phyloP scores from a whole-genome alignment of 805 yeast species.

The Lachancea kluyveri region DNA sequence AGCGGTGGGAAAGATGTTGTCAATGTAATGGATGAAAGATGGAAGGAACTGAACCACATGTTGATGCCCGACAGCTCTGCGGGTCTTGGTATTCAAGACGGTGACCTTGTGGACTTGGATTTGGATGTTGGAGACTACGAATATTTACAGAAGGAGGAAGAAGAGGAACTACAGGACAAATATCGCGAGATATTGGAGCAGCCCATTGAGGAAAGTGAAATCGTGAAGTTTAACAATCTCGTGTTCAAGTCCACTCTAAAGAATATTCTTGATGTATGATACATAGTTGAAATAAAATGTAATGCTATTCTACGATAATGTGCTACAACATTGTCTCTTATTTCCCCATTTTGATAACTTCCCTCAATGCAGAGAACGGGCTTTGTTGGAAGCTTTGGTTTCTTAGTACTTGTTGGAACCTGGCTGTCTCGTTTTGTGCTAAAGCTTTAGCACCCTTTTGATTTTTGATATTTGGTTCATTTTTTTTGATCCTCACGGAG shows the following conservation, averaged over 20 bases:
- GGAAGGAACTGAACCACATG: conserved; percentile 39
- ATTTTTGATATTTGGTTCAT: conserved; percentile 50
- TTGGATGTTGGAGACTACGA: conserved; percentile 27
- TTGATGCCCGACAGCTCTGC: conserved; percentile 36
- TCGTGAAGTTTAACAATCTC: conserved; percentile 25
- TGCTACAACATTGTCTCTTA: conserved; percentile 4
- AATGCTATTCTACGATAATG: conserved; percentile 1
- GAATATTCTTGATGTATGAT: conserved; percentile 6
- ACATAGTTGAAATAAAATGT: conserved; percentile 1
- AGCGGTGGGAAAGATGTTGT: conserved; percentile 16
- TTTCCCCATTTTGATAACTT: conserved; percentile 41
- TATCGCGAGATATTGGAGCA: conserved; percentile 23
- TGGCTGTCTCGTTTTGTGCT: conserved; percentile 49
- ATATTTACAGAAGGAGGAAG: conserved; percentile 13
- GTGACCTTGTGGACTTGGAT: conserved; percentile 41
- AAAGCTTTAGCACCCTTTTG: conserved; percentile 48
- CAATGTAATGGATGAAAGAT: conserved; percentile 32
- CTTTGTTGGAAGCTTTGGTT: conserved; percentile 48
- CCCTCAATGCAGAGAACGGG: conserved; percentile 61
- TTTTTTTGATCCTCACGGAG: conserved; percentile 24
- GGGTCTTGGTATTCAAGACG: conserved; percentile 45
- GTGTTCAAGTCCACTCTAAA: conserved; percentile 12
- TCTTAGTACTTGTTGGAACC: conserved; percentile 53
- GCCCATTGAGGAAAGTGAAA: conserved; percentile 17
- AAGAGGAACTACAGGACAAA: conserved; percentile 25